phyloP scores from a whole-genome alignment of 1,284 basidiomycete species.

The Golubevia pallescens region DNA sequence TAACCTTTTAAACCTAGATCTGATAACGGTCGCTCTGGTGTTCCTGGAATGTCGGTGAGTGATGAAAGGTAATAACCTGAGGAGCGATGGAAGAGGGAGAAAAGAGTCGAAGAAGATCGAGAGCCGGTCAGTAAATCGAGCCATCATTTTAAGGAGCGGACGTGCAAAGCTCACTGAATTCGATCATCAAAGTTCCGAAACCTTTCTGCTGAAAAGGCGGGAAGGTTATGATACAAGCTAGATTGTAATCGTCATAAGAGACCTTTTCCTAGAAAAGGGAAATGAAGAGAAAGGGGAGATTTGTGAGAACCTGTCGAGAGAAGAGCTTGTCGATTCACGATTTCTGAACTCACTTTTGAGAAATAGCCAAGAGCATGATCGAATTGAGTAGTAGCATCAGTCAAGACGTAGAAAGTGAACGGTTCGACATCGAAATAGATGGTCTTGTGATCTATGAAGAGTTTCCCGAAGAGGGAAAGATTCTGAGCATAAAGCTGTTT shows the following conservation, averaged over 20 bases:
- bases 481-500: constrained; percentile 91
- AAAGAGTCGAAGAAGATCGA: constrained; percentile 61
- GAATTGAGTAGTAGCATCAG: constrained; percentile 53
- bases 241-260: constrained; percentile 94
- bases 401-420: constrained; percentile 57
- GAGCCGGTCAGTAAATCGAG: constrained; percentile 22
- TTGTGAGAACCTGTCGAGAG: background rate
- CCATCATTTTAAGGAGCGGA: constrained; percentile 59
- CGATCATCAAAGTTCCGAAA: constrained; percentile 94
- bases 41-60: constrained; percentile 30
- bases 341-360: constrained; percentile 26
- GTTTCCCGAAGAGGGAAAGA: constrained; percentile 90
- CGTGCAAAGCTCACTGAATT: constrained; percentile 86
- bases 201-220: constrained; percentile 89
- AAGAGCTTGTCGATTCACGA: background rate
- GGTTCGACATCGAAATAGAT: constrained; percentile 84
- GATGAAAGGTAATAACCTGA: constrained; percentile 43
- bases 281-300: background rate
- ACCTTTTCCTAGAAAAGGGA: constrained; percentile 69
- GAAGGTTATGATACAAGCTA: constrained; percentile 94
- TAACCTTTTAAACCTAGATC: constrained; percentile 59
- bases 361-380: constrained; percentile 62
- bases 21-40: constrained; percentile 58
- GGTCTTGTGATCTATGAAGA: constrained; percentile 99
- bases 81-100: constrained; percentile 49